These are phyloP conservation scores for Ulmus americana DNA, from an alignment of 331 rosid species.

Conservation along the genomic window DNA sequence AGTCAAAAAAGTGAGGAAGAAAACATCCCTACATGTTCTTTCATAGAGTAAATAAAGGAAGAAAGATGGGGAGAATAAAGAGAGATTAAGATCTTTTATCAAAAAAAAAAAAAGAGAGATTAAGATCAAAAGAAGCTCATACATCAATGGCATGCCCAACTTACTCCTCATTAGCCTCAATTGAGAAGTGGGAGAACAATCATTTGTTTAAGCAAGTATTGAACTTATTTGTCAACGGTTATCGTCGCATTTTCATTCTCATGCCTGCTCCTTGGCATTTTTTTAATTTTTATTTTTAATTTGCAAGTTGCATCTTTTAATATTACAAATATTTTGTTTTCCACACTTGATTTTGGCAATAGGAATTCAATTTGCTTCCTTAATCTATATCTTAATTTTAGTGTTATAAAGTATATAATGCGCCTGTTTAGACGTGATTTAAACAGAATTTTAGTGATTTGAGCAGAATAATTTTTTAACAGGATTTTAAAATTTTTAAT, in stretches of 20 bases:
- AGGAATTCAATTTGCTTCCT: too few species aligned
- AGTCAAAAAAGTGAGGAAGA: slow-evolving; percentile 51
- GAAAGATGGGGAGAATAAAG: slow-evolving; percentile 25
- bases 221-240: slow-evolving; percentile 31
- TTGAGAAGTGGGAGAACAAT: slow-evolving; percentile 30
- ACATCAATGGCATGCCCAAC: slow-evolving; percentile 34
- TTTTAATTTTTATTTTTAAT: background rate
- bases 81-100: background rate
- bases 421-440: too few species aligned
- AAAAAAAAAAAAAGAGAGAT: slow-evolving; percentile 4
- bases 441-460: too few species aligned
- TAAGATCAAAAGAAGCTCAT: slow-evolving; percentile 28
- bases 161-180: slow-evolving; percentile 22
- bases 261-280: slow-evolving; percentile 17
- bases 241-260: slow-evolving; percentile 13
- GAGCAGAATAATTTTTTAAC: too few species aligned
- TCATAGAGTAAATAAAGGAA: slow-evolving; percentile 37
- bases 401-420: too few species aligned
- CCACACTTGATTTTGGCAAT: too few species aligned
- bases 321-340: too few species aligned
- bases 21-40: slow-evolving; percentile 45
- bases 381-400: too few species aligned
- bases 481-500: too few species aligned
- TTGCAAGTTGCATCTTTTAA: too few species aligned
- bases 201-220: slow-evolving; percentile 32